Evolutionary conservation across 2,329 filamentous ascomycete species (phyloP), one percentile per base, ranked within the genome.

Genomic region (Leptographium lundbergii): DNA sequence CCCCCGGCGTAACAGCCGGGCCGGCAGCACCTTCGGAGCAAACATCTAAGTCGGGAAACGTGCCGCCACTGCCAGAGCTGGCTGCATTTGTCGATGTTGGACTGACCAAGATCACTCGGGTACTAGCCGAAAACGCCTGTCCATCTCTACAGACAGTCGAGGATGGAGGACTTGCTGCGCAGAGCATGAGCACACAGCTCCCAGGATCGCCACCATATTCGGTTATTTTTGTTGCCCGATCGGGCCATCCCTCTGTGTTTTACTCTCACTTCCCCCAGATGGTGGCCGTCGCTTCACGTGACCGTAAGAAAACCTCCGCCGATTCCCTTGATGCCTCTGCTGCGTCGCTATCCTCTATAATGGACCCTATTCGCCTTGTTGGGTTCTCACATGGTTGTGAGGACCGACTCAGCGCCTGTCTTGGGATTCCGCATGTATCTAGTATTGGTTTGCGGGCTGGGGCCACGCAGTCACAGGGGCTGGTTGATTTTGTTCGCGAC

Each of bases 361-460:
- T 22, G n/a, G 6, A 24, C 1, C 70, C 75, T 3, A 81, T 79
- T 11, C 77, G 80, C 25, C 75, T 89, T 2, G 75, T 90, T 2
- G 79, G 82, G 1, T 77, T 89, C 54, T 84, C 84, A 0, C 81
- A 78, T 57, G 71, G 78, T 0, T 81, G 78, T 56, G 84, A 85
- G 53, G 73, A 80, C 19, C 77, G 77, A 14, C 70, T 90, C 19
- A 80, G 80, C 54, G 69, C 72, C 34, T 76, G 76, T 24, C 73
- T 89, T 4, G 80, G 80, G 2, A 75, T 89, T 11, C 81, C 84
- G 0, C 77, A 84, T 39, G 83, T 84, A 0, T 87, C 85, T 1
- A 82, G 84, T 25, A 72, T 90, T 36, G 87, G 79, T 0, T 68
- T 90, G 7, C 69, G 75, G 24, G 73, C 74, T 7, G 77, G 73